Evolutionary conservation across 2,329 filamentous ascomycete species (phyloP), one percentile per base, ranked within the genome.

Genomic region (Penicillium fuscoglaucum): DNA sequence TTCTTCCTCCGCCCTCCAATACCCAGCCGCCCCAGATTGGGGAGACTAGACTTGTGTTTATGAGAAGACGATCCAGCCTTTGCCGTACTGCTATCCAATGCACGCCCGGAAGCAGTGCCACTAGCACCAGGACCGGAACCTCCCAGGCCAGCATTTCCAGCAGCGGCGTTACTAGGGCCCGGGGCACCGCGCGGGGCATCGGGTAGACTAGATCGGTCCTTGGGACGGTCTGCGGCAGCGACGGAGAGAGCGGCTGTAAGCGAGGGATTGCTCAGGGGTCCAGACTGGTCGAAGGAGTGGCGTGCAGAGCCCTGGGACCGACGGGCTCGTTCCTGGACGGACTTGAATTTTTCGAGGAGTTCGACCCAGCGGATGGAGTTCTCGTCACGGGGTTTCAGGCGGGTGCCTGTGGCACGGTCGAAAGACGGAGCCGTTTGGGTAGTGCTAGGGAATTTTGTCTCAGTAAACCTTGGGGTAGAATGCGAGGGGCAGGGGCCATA

Each of bases 281-380:
- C 82, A 15, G 84, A 83, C 46, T 81, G 73, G 50, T 80, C 81
- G 52, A 84, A 66, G 4, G 65, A 62, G 24, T 76, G 64, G 35
- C 76, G 70, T 61, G 79, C 73, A 0, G 76, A 74, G 61, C 78
- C 75, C 69, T 91, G 88, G 13, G 85, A 81, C 53, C 91, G 83
- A 55, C 92, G 84, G 6, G 93, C 90, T 60, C 86, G 87, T 66
- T 99, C 95, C 71, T 99, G 95, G 1, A 96, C 93, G 52, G 83
- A 86, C 65, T 90, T 90, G 77, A 99, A 99, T 71, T 97, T 96
- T 64, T 99, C 95, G 6, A 99, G 83, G 37, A 99, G 82, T 67
- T 99, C 95, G 3, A 84, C 86, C 95, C 95, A 99, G 55, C 90
- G 88, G 66, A 99, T 96, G 35, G 86, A 87, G 54, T 85, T 86